Evolutionary conservation across 345 rosid genomes (phyloP).

Genomic region (Arabidopsis thaliana): DNA sequence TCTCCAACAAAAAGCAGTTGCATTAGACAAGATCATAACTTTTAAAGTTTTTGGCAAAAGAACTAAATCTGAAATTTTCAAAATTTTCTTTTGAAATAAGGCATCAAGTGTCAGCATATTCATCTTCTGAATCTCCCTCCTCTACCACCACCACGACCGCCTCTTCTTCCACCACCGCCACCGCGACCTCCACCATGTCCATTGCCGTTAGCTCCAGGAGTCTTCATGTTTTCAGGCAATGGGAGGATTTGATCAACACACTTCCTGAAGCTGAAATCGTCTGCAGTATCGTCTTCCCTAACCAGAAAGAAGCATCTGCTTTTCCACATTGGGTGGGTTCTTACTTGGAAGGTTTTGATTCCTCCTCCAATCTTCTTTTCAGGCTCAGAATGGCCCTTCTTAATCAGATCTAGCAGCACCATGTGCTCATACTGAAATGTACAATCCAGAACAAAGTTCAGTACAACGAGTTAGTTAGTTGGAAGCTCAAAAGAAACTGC

Average conservation of each 20-base stretch:
- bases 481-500: slow-evolving; percentile 6
- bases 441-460: slow-evolving; percentile 2
- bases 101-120: slow-evolving; percentile 11
- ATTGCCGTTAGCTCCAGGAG: slow-evolving; percentile 50
- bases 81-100: slow-evolving; percentile 7
- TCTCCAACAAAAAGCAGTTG: neutral
- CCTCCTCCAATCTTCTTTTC: slow-evolving; percentile 83
- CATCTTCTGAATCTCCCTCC: slow-evolving; percentile 54
- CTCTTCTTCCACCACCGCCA: slow-evolving; percentile 62
- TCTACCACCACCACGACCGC: slow-evolving; percentile 59
- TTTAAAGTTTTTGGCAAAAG: neutral
- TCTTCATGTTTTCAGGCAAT: slow-evolving; percentile 83
- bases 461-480: slow-evolving; percentile 3
- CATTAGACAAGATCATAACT: slow-evolving; percentile 21
- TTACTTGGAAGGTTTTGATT: slow-evolving; percentile 71
- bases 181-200: slow-evolving; percentile 51
- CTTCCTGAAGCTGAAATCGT: slow-evolving; percentile 98
- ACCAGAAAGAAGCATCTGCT: slow-evolving; percentile 83
- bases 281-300: slow-evolving; percentile 70
- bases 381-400: slow-evolving; percentile 82
- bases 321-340: slow-evolving; percentile 74
- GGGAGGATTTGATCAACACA: slow-evolving; percentile 90
- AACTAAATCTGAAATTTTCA: slow-evolving; percentile 20
- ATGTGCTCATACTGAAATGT: slow-evolving; percentile 70
- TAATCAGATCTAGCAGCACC: slow-evolving; percentile 77